A percentile compares a stretch with the other conserved stretches of the same genome.
Evolutionary conservation across 2,329 filamentous ascomycete genomes (phyloP).

Genomic region (Fusarium paranaense): DNA sequence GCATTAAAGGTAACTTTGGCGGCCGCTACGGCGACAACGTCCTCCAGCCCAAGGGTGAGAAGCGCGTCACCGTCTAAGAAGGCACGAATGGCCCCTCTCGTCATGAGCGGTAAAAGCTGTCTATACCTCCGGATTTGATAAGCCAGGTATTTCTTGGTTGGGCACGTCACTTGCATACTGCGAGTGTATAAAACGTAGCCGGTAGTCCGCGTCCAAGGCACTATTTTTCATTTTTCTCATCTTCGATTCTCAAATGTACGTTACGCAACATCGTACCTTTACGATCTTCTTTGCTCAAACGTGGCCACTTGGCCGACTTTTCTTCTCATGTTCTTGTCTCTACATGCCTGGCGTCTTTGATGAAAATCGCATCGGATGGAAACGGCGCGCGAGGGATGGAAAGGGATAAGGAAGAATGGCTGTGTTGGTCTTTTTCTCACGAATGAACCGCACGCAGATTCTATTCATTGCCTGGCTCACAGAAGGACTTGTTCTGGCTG

Average conservation of each 20-base stretch:
- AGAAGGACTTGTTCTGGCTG: neutral
- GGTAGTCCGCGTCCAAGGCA: conserved; percentile 31
- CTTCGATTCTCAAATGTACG: conserved; percentile 52
- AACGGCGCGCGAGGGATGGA: conserved; percentile 37
- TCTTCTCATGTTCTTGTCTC: conserved; percentile 34
- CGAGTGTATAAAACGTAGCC: conserved; percentile 25
- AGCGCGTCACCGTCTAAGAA: conserved; percentile 44
- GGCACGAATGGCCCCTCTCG: neutral
- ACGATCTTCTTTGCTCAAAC: conserved; percentile 47
- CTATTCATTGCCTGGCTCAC: conserved; percentile 36
- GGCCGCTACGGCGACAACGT: conserved; percentile 65
- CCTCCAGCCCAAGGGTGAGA: conserved; percentile 49
- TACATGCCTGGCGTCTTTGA: conserved; percentile 41
- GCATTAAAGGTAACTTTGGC: conserved; percentile 61
- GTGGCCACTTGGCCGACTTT: conserved; percentile 39
- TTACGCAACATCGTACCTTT: conserved; percentile 49
- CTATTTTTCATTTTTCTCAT: conserved; percentile 37
- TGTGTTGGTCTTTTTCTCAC: conserved; percentile 27
- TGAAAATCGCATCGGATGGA: conserved; percentile 40
- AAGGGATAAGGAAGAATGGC: conserved; percentile 20
- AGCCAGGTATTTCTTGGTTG: conserved; percentile 26
- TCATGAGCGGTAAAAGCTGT: conserved; percentile 25
- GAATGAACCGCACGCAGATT: conserved; percentile 31
- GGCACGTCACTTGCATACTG: conserved; percentile 23
- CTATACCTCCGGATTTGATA: conserved; percentile 16